Evolutionary conservation across 2,329 filamentous ascomycete species (phyloP), one percentile per base, ranked within the genome.

Genomic region (Fusarium odoratissimum): DNA sequence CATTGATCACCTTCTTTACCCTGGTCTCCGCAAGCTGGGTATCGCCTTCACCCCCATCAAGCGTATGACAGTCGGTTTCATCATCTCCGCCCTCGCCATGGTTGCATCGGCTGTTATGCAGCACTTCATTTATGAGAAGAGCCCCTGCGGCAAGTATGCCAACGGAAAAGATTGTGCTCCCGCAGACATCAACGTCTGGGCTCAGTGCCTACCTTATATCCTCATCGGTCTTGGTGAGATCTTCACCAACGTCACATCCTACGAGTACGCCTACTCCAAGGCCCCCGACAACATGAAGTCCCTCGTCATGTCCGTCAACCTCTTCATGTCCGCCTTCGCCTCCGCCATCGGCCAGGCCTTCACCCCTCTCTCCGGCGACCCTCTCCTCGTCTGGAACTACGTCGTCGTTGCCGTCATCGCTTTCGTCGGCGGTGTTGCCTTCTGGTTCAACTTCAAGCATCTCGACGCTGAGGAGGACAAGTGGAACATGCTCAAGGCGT

Each of bases 271-370:
- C 38, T 95, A 91, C 84, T 91, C 91, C 79, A 93, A 94, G 82
- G 92, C 92, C 0, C 93, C 93, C 31, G 89, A 88, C 77, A 94
- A 94, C 84, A 95, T 95, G 93, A 91, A 92, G 73, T 92, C 91
- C 3, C 86, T 95, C n/a, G 91, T 95, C 75, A 86, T 88, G 81
- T 88, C 89, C 25, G 85, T 94, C 76, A 91, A 91, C 78, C 86
- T 94, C 42, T 91, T 92, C 84, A 93, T 90, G 86, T 91, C 86
- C 35, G 92, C 92, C 64, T 86, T 95, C 73, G 90, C 90, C 2
- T 86, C 90, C 35, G 92, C 92, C 40, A 83, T 95, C 55, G 91
- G 91, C n/a, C 90, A 93, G 83, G 91, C 91, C 2, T 87, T 93
- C 42, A 88, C 89, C 12, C 84, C 88, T 1, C 83, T 93, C 3